A percentile compares a stretch with the other conserved stretches of the same genome.
These are phyloP conservation scores for Aspergillus sp. DNA, from an alignment of 2,329 filamentous ascomycete genomes.

Conservation along the genomic window DNA sequence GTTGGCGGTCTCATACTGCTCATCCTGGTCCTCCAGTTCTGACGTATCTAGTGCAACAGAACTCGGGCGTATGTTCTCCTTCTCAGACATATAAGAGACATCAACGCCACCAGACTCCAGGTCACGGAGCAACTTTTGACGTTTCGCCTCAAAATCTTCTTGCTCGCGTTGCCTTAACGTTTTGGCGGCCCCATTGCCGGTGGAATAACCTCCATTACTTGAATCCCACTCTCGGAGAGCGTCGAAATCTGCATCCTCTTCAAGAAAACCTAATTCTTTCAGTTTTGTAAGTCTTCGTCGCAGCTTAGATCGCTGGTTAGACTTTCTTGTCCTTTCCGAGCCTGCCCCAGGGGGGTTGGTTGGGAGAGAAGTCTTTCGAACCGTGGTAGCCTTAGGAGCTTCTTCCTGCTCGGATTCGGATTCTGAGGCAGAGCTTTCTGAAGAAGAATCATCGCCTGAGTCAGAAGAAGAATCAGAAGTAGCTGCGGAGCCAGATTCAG, in stretches of 20 bases:
- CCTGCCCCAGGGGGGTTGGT: constrained; percentile 51
- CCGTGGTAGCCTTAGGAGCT: constrained; percentile 13
- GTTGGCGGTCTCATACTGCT: constrained; percentile 12
- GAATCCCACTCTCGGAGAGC: constrained; percentile 46
- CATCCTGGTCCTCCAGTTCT: constrained; percentile 10
- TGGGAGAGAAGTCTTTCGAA: constrained; percentile 12
- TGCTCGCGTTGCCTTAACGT: constrained; percentile 28
- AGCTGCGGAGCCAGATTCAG: not conserved
- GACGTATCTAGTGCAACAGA: constrained; percentile 4
- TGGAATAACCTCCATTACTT: constrained; percentile 22
- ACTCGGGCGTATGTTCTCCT: constrained; percentile 30
- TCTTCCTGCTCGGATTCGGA: constrained; percentile 29
- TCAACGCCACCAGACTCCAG: constrained; percentile 56
- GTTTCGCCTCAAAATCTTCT: constrained; percentile 51
- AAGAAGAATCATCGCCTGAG: constrained; percentile 28
- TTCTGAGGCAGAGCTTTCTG: constrained; percentile 37
- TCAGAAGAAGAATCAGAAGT: constrained; percentile 2
- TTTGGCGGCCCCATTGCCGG: constrained; percentile 20
- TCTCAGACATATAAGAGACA: constrained; percentile 33
- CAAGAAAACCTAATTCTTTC: constrained; percentile 55
- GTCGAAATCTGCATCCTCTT: constrained; percentile 49
- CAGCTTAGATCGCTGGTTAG: constrained; percentile 56
- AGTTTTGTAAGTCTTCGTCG: constrained; percentile 52
- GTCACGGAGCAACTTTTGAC: constrained; percentile 52
- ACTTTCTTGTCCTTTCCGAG: constrained; percentile 50